Percentiles rank a stretch among this genome's conserved stretches.
These are phyloP conservation scores for Auriscalpium vulgare DNA, from an alignment of 768 basidiomycete genomes.

Conservation along the genomic window DNA sequence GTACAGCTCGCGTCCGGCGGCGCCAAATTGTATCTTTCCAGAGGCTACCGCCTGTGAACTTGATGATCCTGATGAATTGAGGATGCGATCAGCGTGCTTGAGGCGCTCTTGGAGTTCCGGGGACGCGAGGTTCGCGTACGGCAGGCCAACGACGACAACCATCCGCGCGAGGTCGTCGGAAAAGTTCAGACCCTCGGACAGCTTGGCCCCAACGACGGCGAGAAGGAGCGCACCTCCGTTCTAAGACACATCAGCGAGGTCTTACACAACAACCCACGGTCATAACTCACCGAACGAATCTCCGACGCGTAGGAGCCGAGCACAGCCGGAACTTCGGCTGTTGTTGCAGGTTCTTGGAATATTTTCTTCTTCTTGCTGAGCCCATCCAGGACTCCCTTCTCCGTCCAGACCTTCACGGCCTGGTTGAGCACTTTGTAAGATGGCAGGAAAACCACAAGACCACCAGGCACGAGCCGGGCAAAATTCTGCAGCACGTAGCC, in stretches of 20 bases:
- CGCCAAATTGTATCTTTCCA: not conserved
- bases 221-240: slow-evolving; percentile 70
- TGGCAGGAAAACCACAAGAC: slow-evolving; percentile 91
- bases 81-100: slow-evolving; percentile 69
- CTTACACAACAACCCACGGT: not conserved
- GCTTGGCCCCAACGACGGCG: slow-evolving; percentile 93
- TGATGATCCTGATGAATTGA: slow-evolving; percentile 11
- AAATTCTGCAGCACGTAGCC: slow-evolving; percentile 82
- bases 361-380: slow-evolving; percentile 72
- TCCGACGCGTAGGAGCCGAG: slow-evolving; percentile 7
- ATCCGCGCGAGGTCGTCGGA: slow-evolving; percentile 55
- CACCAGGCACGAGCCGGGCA: slow-evolving; percentile 68
- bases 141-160: slow-evolving; percentile 83
- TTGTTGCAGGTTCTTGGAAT: slow-evolving; percentile 11
- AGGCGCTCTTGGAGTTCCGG: slow-evolving; percentile 87
- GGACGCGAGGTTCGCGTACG: slow-evolving; percentile 89
- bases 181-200: slow-evolving; percentile 84
- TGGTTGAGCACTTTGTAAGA: slow-evolving; percentile 78
- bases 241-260: not conserved
- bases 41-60: too few species aligned
- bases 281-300: slow-evolving; percentile 3
- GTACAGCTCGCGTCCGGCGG: slow-evolving; percentile 69
- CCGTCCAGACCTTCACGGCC: slow-evolving; percentile 60
- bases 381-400: slow-evolving; percentile 51
- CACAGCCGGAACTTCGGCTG: slow-evolving; percentile 6